A percentile compares a stretch with the other conserved stretches of the same genome.
These are phyloP conservation scores for Taphrina wiesneri DNA, from an alignment of 1,139 yeast species.

Conservation along the genomic window DNA sequence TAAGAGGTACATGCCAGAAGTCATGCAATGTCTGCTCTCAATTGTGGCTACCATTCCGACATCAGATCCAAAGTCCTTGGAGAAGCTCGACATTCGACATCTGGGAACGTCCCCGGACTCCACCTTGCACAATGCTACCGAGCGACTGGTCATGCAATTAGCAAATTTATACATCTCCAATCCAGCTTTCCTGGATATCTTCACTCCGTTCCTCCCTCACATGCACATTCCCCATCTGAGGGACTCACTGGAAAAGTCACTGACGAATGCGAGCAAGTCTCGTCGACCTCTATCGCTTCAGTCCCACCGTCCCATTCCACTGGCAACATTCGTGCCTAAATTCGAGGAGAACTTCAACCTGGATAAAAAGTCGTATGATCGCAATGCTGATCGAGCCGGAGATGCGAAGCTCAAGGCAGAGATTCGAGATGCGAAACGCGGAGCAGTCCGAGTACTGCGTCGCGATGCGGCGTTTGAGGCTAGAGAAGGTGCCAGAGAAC, in stretches of 20 bases:
- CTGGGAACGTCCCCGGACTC: background rate
- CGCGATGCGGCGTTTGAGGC: conserved; percentile 85
- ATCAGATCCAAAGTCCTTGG: background rate
- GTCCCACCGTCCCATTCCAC: conserved; percentile 79
- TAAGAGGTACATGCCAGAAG: conserved; percentile 80
- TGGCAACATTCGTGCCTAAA: conserved; percentile 83
- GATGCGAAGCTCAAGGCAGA: conserved; percentile 76
- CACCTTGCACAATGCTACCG: conserved; percentile 25
- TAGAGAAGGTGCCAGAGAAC: conserved; percentile 76
- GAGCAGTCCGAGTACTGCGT: conserved; percentile 84
- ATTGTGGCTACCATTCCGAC: conserved; percentile 1
- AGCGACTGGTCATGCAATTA: conserved; percentile 10
- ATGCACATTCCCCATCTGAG: background rate
- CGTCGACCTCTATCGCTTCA: conserved; percentile 81
- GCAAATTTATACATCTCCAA: conserved; percentile 62
- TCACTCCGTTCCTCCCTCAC: conserved; percentile 47
- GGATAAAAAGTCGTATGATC: conserved; percentile 87
- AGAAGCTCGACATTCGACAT: background rate
- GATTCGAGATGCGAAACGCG: conserved; percentile 87
- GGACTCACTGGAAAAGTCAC: conserved; percentile 47
- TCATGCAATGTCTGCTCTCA: conserved; percentile 46
- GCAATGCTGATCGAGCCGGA: conserved; percentile 78
- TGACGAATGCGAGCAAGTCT: conserved; percentile 54
- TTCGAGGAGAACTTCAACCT: conserved; percentile 96
- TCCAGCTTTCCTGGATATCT: conserved; percentile 62